These are phyloP conservation scores for Gnaphalium uliginosum DNA, from an alignment of 129 eudicot species.

Conservation along the genomic window DNA sequence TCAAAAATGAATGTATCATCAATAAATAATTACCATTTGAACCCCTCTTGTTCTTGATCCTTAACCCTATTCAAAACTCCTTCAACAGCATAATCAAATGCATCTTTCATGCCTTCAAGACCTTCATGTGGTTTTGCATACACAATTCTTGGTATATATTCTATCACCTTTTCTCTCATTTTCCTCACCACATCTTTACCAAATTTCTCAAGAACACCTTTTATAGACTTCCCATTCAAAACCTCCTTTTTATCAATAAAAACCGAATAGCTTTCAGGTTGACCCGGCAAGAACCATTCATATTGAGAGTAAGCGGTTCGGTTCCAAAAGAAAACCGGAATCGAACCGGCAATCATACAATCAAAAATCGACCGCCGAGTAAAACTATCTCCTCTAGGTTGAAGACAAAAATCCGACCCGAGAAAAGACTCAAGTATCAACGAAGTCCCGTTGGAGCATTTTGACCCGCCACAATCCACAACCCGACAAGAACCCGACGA, in stretches of 20 bases:
- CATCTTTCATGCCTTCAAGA: conserved; percentile 65
- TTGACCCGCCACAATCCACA: conserved; percentile 75
- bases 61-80: conserved; percentile 74
- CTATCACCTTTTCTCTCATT: conserved; percentile 89
- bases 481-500: conserved; percentile 66
- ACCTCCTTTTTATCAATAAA: conserved; percentile 73
- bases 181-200: conserved; percentile 50
- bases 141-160: conserved; percentile 65
- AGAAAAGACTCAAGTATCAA: conserved; percentile 74
- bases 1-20: neutral
- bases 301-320: conserved; percentile 84
- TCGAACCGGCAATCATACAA: conserved; percentile 96
- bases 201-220: conserved; percentile 49
- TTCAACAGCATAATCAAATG: conserved; percentile 83
- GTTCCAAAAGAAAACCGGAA: conserved; percentile 92
- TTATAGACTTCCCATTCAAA: conserved; percentile 68
- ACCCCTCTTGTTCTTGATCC: conserved; percentile 58
- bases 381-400: conserved; percentile 91
- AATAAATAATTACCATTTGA: conserved; percentile 51
- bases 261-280: conserved; percentile 76
- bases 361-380: conserved; percentile 88
- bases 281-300: conserved; percentile 84
- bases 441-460: conserved; percentile 68
- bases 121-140: conserved; percentile 67
- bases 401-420: conserved; percentile 76